These are phyloP conservation scores for Populus simonii DNA, from an alignment of 345 rosid genomes.

Conservation along the genomic window DNA sequence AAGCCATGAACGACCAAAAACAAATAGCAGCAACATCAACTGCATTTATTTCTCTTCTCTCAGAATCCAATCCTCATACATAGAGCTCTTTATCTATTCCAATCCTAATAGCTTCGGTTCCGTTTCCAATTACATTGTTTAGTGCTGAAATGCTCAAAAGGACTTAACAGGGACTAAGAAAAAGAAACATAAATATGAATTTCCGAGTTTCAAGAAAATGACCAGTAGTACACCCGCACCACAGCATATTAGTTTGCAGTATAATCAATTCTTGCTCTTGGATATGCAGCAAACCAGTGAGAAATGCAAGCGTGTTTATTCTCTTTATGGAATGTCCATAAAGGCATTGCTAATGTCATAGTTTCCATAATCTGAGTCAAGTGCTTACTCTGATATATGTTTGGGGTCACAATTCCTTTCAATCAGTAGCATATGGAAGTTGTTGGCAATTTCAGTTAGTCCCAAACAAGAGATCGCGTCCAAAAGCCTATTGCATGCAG, in stretches of 20 bases:
- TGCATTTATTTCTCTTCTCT: slow-evolving; percentile 1
- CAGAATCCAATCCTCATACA: slow-evolving; percentile 2
- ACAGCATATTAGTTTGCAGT: neutral
- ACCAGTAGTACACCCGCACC: slow-evolving; percentile 1
- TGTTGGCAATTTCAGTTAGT: slow-evolving; percentile 43
- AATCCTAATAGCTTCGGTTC: neutral
- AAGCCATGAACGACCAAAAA: neutral
- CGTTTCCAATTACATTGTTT: too few relatives aligned
- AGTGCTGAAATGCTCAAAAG: too few relatives aligned
- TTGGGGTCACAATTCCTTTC: slow-evolving; percentile 20
- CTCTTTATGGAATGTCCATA: neutral
- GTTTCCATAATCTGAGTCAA: neutral
- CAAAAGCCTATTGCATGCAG: slow-evolving; percentile 57
- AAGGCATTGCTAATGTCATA: neutral
- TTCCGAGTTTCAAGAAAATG: neutral
- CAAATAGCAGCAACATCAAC: neutral
- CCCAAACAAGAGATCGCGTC: slow-evolving; percentile 49
- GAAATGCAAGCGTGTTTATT: neutral
- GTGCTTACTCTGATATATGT: neutral
- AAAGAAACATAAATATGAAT: neutral
- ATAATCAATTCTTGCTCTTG: neutral
- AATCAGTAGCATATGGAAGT: slow-evolving; percentile 33
- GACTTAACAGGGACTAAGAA: neutral
- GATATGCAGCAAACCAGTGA: neutral
- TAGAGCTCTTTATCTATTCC: neutral